Evolutionary conservation across 257 asterid genomes (phyloP), one percentile per base, ranked within the genome.

Genomic region (Solanum gracilifrons): DNA sequence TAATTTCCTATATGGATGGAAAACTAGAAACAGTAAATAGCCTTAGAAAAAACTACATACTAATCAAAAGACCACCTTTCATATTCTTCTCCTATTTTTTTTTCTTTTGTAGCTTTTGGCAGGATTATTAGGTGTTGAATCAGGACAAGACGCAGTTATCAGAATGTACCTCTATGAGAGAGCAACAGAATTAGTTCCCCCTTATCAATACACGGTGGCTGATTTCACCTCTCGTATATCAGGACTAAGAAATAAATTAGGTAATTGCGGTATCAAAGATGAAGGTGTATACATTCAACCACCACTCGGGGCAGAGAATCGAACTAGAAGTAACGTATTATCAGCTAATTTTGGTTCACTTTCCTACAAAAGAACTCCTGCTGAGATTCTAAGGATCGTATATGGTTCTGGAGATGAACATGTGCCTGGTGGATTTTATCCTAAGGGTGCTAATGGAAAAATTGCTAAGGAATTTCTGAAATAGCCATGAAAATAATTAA

Each of bases 131-230:
- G 94, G 93, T 23, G 90, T 83, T 72, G 96, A 93, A 88, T 43
- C 94, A 11, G 94, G 93, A 43, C 93, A 93, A 73, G 96, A 93
- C 32, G 93, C 93, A 31, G 90, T 92, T 8, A 90, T 92, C 31
- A 89, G 95, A 36, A 60, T 1, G 25, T 91, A 92, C 31, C 88
- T 93, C 2, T 92, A 89, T 32, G 87, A 92, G 36, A 68, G 93
- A 29, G 92, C 91, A 5, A 15, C 13, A 0, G 41, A 88, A 72
- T 35, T 82, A 18, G 92, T 92, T 39, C 13, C 15, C 9, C 96
- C 96, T 0, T 90, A 92, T 74, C 51, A 71, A 46, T 33, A 75
- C 79, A 92, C 95, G 0, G 92, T 92, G 10, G 91, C 90, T 9
- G 93, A 90, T 21, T 91, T 93, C 87, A 93, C 95, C 0, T 39